Percentiles rank a stretch among this genome's conserved stretches.
These are phyloP conservation scores for Calocera cornea DNA, from an alignment of 768 basidiomycete species.

Conservation along the genomic window DNA sequence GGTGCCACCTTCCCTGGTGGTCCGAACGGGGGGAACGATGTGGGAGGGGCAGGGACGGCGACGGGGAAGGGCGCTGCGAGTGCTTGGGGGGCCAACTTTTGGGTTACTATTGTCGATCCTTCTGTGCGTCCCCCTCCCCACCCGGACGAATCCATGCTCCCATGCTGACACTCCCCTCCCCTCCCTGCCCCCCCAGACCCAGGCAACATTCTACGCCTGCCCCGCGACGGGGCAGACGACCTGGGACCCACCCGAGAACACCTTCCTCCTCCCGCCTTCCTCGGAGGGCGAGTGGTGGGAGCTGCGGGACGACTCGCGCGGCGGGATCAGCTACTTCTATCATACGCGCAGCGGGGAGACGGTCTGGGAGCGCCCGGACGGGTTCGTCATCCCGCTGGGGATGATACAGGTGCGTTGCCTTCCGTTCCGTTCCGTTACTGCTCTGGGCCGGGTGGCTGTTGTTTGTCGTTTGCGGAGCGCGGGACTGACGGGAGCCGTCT, in stretches of 20 bases:
- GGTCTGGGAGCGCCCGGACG: slow-evolving; percentile 80
- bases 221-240: slow-evolving; percentile 83
- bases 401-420: slow-evolving; percentile 49
- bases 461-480: no score
- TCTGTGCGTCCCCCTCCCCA: slow-evolving; percentile 39
- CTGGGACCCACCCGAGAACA: slow-evolving; percentile 84
- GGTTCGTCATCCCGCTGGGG: slow-evolving; percentile 82
- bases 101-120: slow-evolving; percentile 88
- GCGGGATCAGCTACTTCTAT: slow-evolving; percentile 82
- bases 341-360: slow-evolving; percentile 85
- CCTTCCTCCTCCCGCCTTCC: slow-evolving; percentile 59
- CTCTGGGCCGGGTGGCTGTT: no score
- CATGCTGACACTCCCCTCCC: slow-evolving; percentile 2
- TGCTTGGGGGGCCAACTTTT: slow-evolving; percentile 79
- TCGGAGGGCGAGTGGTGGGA: slow-evolving; percentile 95
- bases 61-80: not conserved
- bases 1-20: not conserved
- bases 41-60: not conserved
- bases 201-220: slow-evolving; percentile 73
- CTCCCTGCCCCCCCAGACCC: slow-evolving; percentile 23
- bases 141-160: not conserved
- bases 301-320: slow-evolving; percentile 67
- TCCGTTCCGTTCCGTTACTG: not conserved
- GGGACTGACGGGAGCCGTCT: not conserved
- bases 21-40: no score